These are phyloP conservation scores for Fusarium sp. DNA, from an alignment of 2,329 filamentous ascomycete genomes.

Conservation along the genomic window DNA sequence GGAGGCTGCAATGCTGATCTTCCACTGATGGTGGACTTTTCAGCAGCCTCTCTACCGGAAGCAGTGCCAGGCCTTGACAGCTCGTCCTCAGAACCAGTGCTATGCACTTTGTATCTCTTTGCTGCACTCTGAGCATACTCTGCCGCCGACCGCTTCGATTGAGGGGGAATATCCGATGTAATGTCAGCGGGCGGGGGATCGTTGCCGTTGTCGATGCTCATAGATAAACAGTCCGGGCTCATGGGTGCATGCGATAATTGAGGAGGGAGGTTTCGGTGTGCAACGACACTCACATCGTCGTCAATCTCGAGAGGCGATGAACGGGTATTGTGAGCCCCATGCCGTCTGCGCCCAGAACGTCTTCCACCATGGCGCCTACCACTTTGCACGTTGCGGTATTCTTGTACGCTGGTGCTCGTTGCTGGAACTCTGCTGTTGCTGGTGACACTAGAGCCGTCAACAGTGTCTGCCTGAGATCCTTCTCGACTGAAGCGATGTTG, in stretches of 20 bases:
- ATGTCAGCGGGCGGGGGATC: conserved; percentile 37
- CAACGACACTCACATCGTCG: conserved; percentile 24
- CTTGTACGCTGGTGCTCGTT: conserved; percentile 16
- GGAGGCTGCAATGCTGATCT: conserved; percentile 13
- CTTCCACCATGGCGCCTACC: conserved; percentile 4
- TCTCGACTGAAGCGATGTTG: conserved; percentile 35
- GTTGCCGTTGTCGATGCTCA: not conserved
- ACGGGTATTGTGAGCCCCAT: not conserved
- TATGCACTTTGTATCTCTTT: conserved; percentile 25
- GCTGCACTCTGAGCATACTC: conserved; percentile 4
- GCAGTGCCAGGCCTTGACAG: conserved; percentile 27
- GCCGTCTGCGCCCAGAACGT: conserved; percentile 18
- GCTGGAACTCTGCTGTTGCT: conserved; percentile 26
- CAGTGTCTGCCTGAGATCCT: conserved; percentile 33
- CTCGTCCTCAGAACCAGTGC: conserved; percentile 47
- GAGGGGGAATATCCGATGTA: conserved; percentile 39
- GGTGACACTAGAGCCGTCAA: conserved; percentile 30
- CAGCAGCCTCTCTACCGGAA: conserved; percentile 1
- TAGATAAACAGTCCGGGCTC: conserved; percentile 45
- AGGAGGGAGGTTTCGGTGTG: conserved; percentile 28
- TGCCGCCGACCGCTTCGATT: conserved; percentile 13
- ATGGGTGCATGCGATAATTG: conserved; percentile 2
- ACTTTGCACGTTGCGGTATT: conserved; percentile 40
- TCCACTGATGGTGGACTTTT: conserved; percentile 28
- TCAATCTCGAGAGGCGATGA: conserved; percentile 12